These are phyloP conservation scores for Saccharum officinarum DNA, from an alignment of 176 grass and related monocot species.

Conservation along the genomic window DNA sequence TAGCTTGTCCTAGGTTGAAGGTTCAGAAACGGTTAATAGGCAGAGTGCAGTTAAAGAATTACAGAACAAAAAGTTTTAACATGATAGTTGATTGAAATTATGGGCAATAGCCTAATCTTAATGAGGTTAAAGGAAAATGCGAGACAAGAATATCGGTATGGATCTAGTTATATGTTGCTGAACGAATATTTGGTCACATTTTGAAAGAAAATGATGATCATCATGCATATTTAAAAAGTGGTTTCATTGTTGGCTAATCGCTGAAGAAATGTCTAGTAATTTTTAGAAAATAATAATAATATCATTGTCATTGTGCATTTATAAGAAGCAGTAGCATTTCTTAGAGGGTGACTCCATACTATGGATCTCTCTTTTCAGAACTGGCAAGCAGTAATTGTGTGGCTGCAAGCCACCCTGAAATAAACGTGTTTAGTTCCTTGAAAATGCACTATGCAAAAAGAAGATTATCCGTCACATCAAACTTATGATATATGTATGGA, in stretches of 20 bases:
- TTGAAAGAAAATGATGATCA: slow-evolving; percentile 6
- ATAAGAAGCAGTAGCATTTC: too few relatives aligned
- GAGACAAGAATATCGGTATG: neutral
- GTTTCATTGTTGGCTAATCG: neutral
- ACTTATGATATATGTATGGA: too few relatives aligned
- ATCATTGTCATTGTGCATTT: too few relatives aligned
- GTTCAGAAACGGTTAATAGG: slow-evolving; percentile 23
- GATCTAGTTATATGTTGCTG: neutral
- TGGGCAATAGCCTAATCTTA: neutral
- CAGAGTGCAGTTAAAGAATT: neutral
- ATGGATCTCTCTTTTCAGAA: too few relatives aligned
- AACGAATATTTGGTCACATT: neutral
- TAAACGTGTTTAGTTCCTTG: too few relatives aligned
- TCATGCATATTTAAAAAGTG: neutral
- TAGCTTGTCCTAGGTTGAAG: slow-evolving; percentile 69
- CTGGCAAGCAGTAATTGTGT: too few relatives aligned
- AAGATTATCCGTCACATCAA: too few relatives aligned
- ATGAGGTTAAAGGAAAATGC: neutral
- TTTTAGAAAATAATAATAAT: too few relatives aligned
- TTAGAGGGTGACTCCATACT: too few relatives aligned
- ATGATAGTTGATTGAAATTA: slow-evolving; percentile 5
- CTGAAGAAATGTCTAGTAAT: too few relatives aligned
- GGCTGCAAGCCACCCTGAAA: too few relatives aligned
- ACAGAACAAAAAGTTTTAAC: neutral
- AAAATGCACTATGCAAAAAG: too few relatives aligned